Evolutionary conservation across 805 yeast species (phyloP), one percentile per base, ranked within the genome.

Genomic region (Torulaspora quercuum): DNA sequence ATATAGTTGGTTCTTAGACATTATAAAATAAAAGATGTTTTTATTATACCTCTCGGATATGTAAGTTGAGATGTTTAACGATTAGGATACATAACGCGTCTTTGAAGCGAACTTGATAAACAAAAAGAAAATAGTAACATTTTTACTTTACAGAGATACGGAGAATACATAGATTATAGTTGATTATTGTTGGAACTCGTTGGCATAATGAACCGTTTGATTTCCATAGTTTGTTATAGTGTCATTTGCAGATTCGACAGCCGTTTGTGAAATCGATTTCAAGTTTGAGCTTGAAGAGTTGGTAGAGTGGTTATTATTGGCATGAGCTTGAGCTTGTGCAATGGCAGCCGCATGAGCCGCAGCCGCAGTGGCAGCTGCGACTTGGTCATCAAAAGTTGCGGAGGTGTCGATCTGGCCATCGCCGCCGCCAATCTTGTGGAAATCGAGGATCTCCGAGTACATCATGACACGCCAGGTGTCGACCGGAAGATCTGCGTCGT

Each of bases 391-490:
- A 29, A 59, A 59, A 13, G 60, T 55, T 2, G 64, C 63, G 18
- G 46, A 51, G 1, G 61, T 57, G 45, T 58, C 62, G 28, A 59
- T 59, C 37, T 53, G 62, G 7, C 61, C 59, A 31, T 56, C 51
- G 15, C 52, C 51, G 25, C 69, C 82, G 27, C 80, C 89, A 41
- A 84, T 85, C 61, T 88, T 95, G 64, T 90, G 97, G 75, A 88
- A 90, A 61, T 90, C 97, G 49, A 92, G 70, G 45, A 90, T 92
- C 65, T 90, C 98, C 35, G 95, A 82, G 66, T 92, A 92, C 95
- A 92, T 90, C 97, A 92, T 90, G 12, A 88, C 95, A 67, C 95
- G 80, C 98, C 98, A 90, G 9, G 96, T 87, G 56, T 92, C 97
- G 11, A 92, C 92, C 3, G 97, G 97, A 52, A 90, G 72, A 63